Base-by-base conservation (phyloP, 352 stramenopile genomes). In the Elongisporangium prolatum region DNA sequence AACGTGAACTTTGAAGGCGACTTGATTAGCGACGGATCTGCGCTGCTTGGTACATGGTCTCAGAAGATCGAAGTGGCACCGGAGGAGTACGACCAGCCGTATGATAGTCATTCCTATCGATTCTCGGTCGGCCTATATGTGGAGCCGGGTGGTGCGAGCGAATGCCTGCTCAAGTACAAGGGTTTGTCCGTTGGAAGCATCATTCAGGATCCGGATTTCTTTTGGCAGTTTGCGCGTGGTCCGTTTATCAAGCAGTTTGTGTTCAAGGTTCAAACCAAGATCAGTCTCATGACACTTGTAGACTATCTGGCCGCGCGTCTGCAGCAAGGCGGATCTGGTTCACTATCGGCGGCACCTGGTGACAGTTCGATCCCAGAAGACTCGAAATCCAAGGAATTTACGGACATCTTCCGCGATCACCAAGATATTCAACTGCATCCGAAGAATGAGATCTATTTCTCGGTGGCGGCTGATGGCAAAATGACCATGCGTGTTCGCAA, bases 151-250 rank as follows among this genome's bases (percentile, higher is more conserved):
- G 71, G 66, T 5, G 74, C 79, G 3, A 86, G 73, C 53, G 80
- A 89, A 50, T 69, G 70, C 17, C 61, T 93, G 47, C 69, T 93
- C 24, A 90, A 89, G 68, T 93, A 89, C 67, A 93, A 93, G 60
- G 84, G 84, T 0, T 59, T 91, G 11, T 91, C 81, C 0, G 74
- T 91, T 10, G 84, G 84, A 11, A 91, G 84, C 54, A 87, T 93
- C 40, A 57, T 89, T 0, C 76, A 90, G 37, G 80, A 93, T 51
- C 80, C 78, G 0, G 76, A 93, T 59, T 93, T 89, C 58, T 90
- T 89, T 50, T 67, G 64, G 28, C 76, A 74, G 8, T 93, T 93
- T 47, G 75, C 80, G 2, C 65, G 65, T 21, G 76, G 84, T 21
- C 64, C 69, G 11, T 93, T 93, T 51, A 56, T 64, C 8, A 93